These are phyloP conservation scores for Pythium dissimile DNA, from an alignment of 352 stramenopile species.

Conservation along the genomic window DNA sequence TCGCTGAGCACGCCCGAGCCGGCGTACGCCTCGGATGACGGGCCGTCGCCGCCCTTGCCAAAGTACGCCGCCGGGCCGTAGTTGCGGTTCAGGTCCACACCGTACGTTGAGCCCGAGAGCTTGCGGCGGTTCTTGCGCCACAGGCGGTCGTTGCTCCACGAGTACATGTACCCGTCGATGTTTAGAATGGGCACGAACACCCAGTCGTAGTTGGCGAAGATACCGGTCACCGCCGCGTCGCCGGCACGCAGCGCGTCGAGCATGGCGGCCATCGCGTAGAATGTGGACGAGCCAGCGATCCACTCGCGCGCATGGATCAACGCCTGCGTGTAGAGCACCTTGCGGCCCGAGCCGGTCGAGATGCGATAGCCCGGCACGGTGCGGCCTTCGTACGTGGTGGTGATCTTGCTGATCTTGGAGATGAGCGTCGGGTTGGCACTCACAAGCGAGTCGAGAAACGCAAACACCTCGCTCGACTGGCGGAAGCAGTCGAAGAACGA, in stretches of 20 bases:
- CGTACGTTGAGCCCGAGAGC: background rate
- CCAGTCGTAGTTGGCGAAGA: slow-evolving; percentile 24
- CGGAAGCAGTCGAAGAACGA: slow-evolving; percentile 33
- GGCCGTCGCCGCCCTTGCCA: background rate
- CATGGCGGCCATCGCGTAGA: slow-evolving; percentile 21
- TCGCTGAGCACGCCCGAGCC: slow-evolving; percentile 16
- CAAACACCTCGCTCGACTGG: slow-evolving; percentile 15
- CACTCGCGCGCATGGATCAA: slow-evolving; percentile 29
- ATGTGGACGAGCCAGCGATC: slow-evolving; percentile 19
- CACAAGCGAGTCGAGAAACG: slow-evolving; percentile 23
- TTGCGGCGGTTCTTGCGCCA: slow-evolving; percentile 26
- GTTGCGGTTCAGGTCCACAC: slow-evolving; percentile 29
- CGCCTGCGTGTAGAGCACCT: slow-evolving; percentile 20
- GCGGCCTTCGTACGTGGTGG: slow-evolving; percentile 16
- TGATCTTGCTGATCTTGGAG: slow-evolving; percentile 22
- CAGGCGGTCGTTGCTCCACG: slow-evolving; percentile 18
- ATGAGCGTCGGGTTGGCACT: slow-evolving; percentile 17
- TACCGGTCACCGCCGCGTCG: slow-evolving; percentile 8
- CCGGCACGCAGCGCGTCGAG: slow-evolving; percentile 16
- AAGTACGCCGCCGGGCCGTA: slow-evolving; percentile 16
- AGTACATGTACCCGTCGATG: slow-evolving; percentile 17
- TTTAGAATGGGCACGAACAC: slow-evolving; percentile 26
- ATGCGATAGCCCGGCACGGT: slow-evolving; percentile 27
- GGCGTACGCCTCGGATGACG: slow-evolving; percentile 13
- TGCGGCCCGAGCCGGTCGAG: slow-evolving; percentile 14